phyloP scores from a whole-genome alignment of 2,329 filamentous ascomycete genomes.

The Penicillium thymicola region DNA sequence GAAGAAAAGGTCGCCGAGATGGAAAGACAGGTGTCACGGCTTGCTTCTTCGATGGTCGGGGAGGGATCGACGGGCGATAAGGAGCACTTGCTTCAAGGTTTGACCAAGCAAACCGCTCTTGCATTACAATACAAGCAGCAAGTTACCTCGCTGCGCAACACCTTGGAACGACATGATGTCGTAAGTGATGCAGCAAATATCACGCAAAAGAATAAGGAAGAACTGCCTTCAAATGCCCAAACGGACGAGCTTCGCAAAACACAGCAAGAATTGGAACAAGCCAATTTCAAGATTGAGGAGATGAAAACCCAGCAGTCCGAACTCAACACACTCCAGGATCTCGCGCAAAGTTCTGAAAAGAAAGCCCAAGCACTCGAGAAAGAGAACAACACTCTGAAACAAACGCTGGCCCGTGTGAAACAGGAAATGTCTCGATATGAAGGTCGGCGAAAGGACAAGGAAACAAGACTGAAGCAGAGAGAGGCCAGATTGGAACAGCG shows the following conservation, averaged over 20 bases:
- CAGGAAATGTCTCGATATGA: slow-evolving; percentile 44
- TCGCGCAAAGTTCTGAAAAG: slow-evolving; percentile 40
- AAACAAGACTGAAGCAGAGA: slow-evolving; percentile 40
- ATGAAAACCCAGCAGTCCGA: slow-evolving; percentile 33
- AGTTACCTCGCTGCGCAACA: slow-evolving; percentile 36
- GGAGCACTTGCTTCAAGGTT: slow-evolving; percentile 41
- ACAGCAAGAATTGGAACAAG: slow-evolving; percentile 35
- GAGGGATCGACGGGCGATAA: slow-evolving; percentile 33
- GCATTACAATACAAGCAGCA: slow-evolving; percentile 46
- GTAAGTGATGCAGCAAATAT: slow-evolving; percentile 26
- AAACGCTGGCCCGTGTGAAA: slow-evolving; percentile 41
- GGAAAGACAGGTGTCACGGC: slow-evolving; percentile 43
- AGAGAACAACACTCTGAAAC: slow-evolving; percentile 43
- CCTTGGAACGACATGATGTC: slow-evolving; percentile 41
- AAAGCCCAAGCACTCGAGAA: slow-evolving; percentile 41
- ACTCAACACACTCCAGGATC: slow-evolving; percentile 33
- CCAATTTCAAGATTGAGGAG: slow-evolving; percentile 36
- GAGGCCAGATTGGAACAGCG: slow-evolving; percentile 40
- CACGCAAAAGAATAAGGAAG: slow-evolving; percentile 20
- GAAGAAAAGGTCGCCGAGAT: slow-evolving; percentile 44
- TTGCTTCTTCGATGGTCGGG: slow-evolving; percentile 41
- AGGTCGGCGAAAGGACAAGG: slow-evolving; percentile 42
- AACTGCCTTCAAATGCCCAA: slow-evolving; percentile 15
- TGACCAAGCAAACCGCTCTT: slow-evolving; percentile 45
- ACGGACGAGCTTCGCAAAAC: slow-evolving; percentile 31